Percentiles rank a stretch among this genome's conserved stretches.
These are phyloP conservation scores for Gonapodya sp. DNA, from an alignment of 192 early-diverging fungal species.

Conservation along the genomic window DNA sequence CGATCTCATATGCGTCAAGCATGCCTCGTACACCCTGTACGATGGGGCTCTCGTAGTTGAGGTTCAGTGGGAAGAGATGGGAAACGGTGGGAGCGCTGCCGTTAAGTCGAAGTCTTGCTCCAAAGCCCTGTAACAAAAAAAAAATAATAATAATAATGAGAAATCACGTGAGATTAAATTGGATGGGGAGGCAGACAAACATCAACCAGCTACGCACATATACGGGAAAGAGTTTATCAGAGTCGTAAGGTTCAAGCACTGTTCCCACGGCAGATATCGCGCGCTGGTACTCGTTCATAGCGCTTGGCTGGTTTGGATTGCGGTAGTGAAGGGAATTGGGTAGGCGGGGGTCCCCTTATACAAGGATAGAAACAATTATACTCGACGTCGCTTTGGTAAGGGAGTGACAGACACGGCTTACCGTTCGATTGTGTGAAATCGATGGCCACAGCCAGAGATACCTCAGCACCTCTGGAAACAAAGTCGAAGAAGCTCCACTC, in stretches of 20 bases:
- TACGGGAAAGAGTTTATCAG: constrained; percentile 36
- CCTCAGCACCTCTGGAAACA: constrained; percentile 31
- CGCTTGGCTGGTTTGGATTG: constrained; percentile 12
- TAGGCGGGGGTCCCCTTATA: constrained; percentile 25
- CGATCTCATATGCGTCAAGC: constrained; percentile 25
- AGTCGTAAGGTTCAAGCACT: constrained; percentile 39
- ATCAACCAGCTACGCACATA: constrained; percentile 16
- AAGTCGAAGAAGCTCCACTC: constrained; percentile 36
- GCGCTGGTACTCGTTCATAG: constrained; percentile 36
- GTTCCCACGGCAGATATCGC: constrained; percentile 39
- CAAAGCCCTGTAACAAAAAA: no score
- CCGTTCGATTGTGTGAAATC: constrained; percentile 50
- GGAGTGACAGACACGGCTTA: not conserved
- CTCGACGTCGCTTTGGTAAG: not conserved
- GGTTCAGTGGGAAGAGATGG: constrained; percentile 37
- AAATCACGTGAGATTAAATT: not conserved
- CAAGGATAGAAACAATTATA: no score
- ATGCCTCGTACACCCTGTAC: constrained; percentile 41
- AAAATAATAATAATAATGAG: no score
- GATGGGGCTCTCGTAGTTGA: constrained; percentile 28
- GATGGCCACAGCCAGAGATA: constrained; percentile 36
- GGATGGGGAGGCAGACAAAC: not conserved
- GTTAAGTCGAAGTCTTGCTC: constrained; percentile 23
- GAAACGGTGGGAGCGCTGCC: constrained; percentile 21
- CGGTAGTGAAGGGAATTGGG: constrained; percentile 42